Conservation (phyloP, 768 basidiomycete species). For the Amanita jacksonii region DNA sequence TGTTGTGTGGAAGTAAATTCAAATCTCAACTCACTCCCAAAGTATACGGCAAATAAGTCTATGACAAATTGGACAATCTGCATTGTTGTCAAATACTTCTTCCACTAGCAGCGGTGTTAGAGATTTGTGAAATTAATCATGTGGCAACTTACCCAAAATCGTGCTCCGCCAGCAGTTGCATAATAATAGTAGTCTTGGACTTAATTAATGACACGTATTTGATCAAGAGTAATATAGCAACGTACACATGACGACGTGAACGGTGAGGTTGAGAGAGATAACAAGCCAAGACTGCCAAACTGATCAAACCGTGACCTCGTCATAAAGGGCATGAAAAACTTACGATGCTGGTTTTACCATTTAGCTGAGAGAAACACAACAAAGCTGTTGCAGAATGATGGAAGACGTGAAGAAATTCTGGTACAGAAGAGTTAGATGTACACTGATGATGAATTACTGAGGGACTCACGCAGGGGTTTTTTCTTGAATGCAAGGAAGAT, state of each 20-base stretch:
- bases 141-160: slow-evolving; percentile 68
- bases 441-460: not conserved
- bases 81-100: slow-evolving; percentile 94
- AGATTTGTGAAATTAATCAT: not conserved
- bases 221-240: slow-evolving; percentile 10
- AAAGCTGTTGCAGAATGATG: slow-evolving; percentile 98
- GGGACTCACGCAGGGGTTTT: slow-evolving; percentile 79
- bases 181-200: slow-evolving; percentile 98
- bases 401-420: slow-evolving; percentile 97
- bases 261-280: slow-evolving; percentile 80
- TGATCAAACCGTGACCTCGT: not conserved
- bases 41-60: slow-evolving; percentile 86
- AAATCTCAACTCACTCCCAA: slow-evolving; percentile 61
- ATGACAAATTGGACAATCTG: slow-evolving; percentile 96
- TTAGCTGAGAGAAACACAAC: slow-evolving; percentile 88
- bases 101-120: slow-evolving; percentile 58
- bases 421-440: slow-evolving; percentile 1
- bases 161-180: slow-evolving; percentile 93
- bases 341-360: slow-evolving; percentile 91
- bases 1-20: slow-evolving; percentile 4
- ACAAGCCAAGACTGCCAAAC: slow-evolving; percentile 86
- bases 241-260: slow-evolving; percentile 98
- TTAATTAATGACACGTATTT: not conserved
- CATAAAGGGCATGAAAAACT: slow-evolving; percentile 24
- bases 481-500: slow-evolving; percentile 97